phyloP scores from a whole-genome alignment of 2,329 filamentous ascomycete species.

The Fusarium haematococcum region DNA sequence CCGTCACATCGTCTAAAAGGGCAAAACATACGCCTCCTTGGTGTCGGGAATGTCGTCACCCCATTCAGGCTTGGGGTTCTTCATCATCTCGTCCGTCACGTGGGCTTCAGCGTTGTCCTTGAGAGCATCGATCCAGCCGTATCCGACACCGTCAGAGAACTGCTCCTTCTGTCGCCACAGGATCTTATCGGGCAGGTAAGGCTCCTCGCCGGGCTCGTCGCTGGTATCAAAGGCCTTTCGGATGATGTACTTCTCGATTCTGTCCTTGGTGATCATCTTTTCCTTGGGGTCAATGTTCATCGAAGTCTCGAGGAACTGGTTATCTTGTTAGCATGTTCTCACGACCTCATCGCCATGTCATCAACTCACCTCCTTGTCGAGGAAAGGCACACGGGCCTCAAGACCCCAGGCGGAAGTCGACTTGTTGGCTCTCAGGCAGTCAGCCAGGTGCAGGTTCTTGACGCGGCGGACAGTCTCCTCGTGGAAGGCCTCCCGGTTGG shows the following conservation, averaged over 20 bases:
- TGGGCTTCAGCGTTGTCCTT: conserved; percentile 93
- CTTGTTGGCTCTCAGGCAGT: conserved; percentile 98
- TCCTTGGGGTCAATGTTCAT: conserved; percentile 96
- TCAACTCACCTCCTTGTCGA: conserved; percentile 83
- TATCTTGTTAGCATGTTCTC: conserved; percentile 33
- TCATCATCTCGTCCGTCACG: conserved; percentile 97
- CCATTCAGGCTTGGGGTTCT: conserved; percentile 98
- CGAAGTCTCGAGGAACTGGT: conserved; percentile 84
- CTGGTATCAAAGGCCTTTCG: conserved; percentile 97
- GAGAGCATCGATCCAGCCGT: conserved; percentile 97
- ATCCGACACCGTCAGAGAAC: conserved; percentile 98
- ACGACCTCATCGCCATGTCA: not conserved
- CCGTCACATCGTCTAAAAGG: not conserved
- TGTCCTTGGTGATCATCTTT: conserved; percentile 93
- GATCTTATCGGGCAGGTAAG: conserved; percentile 96
- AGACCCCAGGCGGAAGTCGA: conserved; percentile 98
- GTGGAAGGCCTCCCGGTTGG: conserved; percentile 92
- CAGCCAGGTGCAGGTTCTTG: conserved; percentile 96
- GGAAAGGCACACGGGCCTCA: conserved; percentile 96
- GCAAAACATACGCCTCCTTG: conserved; percentile 83
- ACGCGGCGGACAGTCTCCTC: conserved; percentile 93
- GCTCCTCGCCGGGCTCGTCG: conserved; percentile 81
- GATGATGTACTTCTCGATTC: conserved; percentile 97
- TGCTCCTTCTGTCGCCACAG: conserved; percentile 99
- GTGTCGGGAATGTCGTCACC: conserved; percentile 91